A percentile compares a stretch with the other conserved stretches of the same genome.
phyloP scores from a whole-genome alignment of 2,329 filamentous ascomycete genomes.

The Moelleriella libera region DNA sequence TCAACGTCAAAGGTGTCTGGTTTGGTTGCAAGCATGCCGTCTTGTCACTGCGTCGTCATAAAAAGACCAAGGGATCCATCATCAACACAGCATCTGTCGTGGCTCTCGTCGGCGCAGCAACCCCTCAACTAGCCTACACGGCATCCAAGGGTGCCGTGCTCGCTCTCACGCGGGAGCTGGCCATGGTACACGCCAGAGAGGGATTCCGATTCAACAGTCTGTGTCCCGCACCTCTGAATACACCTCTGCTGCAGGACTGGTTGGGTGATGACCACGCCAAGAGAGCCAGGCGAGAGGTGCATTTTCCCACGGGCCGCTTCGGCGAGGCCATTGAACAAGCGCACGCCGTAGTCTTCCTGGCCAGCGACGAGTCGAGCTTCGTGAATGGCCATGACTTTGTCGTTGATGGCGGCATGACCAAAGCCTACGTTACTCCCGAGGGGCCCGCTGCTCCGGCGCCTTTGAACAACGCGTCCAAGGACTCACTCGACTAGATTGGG shows the following conservation, averaged over 20 bases:
- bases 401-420: conserved; percentile 91
- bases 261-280: conserved; percentile 76
- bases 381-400: conserved; percentile 88
- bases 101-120: conserved; percentile 73
- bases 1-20: conserved; percentile 99
- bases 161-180: conserved; percentile 77
- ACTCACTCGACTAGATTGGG: conserved; percentile 20
- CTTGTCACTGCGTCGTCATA: conserved; percentile 62
- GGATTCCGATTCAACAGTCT: conserved; percentile 80
- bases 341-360: conserved; percentile 75
- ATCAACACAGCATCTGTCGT: conserved; percentile 91
- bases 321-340: conserved; percentile 92
- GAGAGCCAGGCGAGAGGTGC: conserved; percentile 68
- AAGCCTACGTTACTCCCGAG: conserved; percentile 66
- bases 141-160: conserved; percentile 88
- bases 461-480: conserved; percentile 44
- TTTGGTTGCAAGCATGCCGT: conserved; percentile 88
- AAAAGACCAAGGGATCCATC: conserved; percentile 66
- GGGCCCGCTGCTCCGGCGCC: conserved; percentile 40
- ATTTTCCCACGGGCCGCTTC: conserved; percentile 80
- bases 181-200: conserved; percentile 84
- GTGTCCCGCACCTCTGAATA: conserved; percentile 86
- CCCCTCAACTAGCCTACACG: conserved; percentile 84
- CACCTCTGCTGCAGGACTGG: conserved; percentile 84
- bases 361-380: conserved; percentile 78